Base-by-base conservation (phyloP, 768 basidiomycete genomes). In the Tremella yokohamensis region DNA sequence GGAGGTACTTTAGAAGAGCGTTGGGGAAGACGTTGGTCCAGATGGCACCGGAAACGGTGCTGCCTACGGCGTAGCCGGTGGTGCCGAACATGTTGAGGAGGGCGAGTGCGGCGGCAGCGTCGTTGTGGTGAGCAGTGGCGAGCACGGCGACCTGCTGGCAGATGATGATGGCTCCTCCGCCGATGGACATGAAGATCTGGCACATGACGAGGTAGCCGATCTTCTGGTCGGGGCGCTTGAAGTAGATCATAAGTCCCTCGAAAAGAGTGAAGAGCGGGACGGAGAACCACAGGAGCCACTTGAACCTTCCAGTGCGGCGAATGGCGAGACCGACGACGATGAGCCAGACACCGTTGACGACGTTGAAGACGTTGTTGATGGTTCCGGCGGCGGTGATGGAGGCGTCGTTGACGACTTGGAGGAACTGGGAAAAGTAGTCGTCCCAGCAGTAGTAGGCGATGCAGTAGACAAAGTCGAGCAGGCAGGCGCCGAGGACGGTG, bases 1-100 rank as follows among this genome's bases (percentile, higher is more conserved):
- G 71, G 7, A 73, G 48, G 18, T 44, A 44, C 18, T 49, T 20
- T 19, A 50, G 45, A 1, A 73, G 54, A 0, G 63, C 66, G 1
- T 59, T 29, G 11, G 70, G 67, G 1, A 67, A 26, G 13, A 55
- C 58, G 45, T 64, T 40, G 8, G 74, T 76, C 74, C 74, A 74
- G 45, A 76, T 71, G 0, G 71, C 73, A 15, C 70, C 74, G 2
- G 70, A 69, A 38, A 74, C 60, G 18, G 61, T 52, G 53, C 56
- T 64, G 11, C 70, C 70, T 38, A 73, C 38, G 1, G 68, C 52
- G 3, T 58, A 50, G 29, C 67, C 70, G 29, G 62, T 38, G 25
- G 56, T 53, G 2, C 70, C 70, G 58, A 71, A 53, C 51, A 67
- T 44, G 58, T 53, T 54, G 18, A 65, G 52, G 26, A 72, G 20